Percentiles rank a stretch among this genome's conserved stretches.
These are phyloP conservation scores for Solanum rostratum DNA, from an alignment of 257 asterid species.

Conservation along the genomic window DNA sequence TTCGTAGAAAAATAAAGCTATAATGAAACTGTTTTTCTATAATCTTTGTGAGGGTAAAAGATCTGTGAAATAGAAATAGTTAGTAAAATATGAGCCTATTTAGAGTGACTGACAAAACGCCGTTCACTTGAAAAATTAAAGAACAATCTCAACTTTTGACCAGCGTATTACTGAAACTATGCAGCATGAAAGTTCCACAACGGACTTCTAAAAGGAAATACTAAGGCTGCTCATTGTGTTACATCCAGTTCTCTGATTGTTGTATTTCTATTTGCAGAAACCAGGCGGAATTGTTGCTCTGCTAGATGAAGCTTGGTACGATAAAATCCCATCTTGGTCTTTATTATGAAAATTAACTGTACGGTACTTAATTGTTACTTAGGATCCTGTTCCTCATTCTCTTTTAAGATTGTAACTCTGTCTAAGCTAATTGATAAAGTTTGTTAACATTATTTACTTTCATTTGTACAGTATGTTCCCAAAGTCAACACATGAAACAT, in stretches of 20 bases:
- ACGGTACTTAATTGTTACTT: slow-evolving; percentile 1
- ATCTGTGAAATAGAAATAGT: background rate
- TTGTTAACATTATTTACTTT: slow-evolving; percentile 11
- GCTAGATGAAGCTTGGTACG: slow-evolving; percentile 96
- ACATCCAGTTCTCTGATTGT: slow-evolving; percentile 5
- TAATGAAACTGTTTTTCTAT: background rate
- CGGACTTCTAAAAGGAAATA: background rate
- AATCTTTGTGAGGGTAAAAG: background rate
- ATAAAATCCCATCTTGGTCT: slow-evolving; percentile 5
- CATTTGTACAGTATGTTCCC: slow-evolving; percentile 86
- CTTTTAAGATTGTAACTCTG: background rate
- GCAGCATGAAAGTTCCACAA: background rate
- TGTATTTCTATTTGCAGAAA: slow-evolving; percentile 56
- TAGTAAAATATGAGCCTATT: background rate
- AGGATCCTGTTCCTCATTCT: background rate
- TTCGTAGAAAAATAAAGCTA: background rate
- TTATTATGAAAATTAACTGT: background rate
- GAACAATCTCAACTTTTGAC: background rate
- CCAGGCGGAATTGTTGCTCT: slow-evolving; percentile 94
- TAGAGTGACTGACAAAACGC: background rate
- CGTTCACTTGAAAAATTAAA: background rate
- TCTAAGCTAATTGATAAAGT: background rate
- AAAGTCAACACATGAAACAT: slow-evolving; percentile 93
- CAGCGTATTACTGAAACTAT: background rate
- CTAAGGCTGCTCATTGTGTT: background rate